Conservation (phyloP, 345 rosid genomes). For the Salix koriyanagi region DNA sequence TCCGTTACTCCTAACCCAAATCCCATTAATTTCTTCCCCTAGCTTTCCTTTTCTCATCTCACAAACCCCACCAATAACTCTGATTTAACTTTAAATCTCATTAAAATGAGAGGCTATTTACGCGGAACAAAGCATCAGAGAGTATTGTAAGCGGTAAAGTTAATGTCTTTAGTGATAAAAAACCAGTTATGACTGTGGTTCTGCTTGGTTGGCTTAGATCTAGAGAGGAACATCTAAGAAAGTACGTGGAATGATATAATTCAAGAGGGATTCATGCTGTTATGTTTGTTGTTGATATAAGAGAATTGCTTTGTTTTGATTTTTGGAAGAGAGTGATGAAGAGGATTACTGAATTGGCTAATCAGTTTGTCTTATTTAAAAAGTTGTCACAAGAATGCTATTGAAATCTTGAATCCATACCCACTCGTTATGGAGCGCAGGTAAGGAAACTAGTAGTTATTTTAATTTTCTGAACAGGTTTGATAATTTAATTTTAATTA, state of each 20-base stretch:
- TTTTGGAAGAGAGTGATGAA: slow-evolving; percentile 47
- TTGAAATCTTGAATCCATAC: too few relatives aligned
- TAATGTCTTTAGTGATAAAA: slow-evolving; percentile 19
- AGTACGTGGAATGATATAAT: slow-evolving; percentile 81
- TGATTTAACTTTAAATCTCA: slow-evolving; percentile 22
- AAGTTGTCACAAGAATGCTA: too few relatives aligned
- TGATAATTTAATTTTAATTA: too few relatives aligned
- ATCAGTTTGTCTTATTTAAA: slow-evolving; percentile 24
- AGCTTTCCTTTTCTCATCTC: slow-evolving; percentile 25
- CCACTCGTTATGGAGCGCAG: too few relatives aligned
- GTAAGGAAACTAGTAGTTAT: too few relatives aligned
- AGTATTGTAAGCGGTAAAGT: slow-evolving; percentile 12
- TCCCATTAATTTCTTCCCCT: slow-evolving; percentile 28
- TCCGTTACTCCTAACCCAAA: slow-evolving; percentile 20
- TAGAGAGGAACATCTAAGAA: slow-evolving; percentile 56
- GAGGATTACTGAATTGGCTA: slow-evolving; percentile 42
- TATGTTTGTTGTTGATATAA: too few relatives aligned
- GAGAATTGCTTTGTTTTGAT: slow-evolving; percentile 46
- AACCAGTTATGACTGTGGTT: slow-evolving; percentile 55
- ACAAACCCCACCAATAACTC: slow-evolving; percentile 18
- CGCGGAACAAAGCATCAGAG: slow-evolving; percentile 49
- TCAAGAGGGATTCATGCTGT: slow-evolving; percentile 55
- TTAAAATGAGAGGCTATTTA: slow-evolving; percentile 28
- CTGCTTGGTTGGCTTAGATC: slow-evolving; percentile 91
- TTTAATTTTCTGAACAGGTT: too few relatives aligned